Evolutionary conservation across 805 yeast species (phyloP), one percentile per base, ranked within the genome.

Genomic region (Candida maltosa): DNA sequence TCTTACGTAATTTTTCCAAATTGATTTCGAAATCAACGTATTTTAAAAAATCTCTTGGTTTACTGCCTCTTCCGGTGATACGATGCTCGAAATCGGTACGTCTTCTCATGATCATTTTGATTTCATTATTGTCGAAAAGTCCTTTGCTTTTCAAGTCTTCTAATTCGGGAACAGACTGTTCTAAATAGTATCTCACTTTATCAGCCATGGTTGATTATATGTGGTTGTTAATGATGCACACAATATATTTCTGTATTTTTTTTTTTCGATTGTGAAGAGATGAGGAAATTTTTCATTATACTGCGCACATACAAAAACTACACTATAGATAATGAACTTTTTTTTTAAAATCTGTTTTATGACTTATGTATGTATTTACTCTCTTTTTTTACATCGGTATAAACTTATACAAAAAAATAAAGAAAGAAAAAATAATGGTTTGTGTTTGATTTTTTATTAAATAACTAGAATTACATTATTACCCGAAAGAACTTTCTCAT

Each of bases 11-110:
- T 45, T 75, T 78, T 44, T 89, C 96, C 29, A 93, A 69, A 50
- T 82, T 83, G 39, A 58, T 69, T 54, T 93, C 99, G 54, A 82
- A 94, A 35, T 78, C 83, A 29, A 83, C 76, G 56, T 93, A 93
- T 47, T 75, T 75, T 37, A 86, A 54, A 52, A 80, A 94, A 57
- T 91, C 97, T 35, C 75, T 64, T 2, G 87, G 75, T 44, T 75
- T 79, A 9, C 89, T 77, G 1, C 93, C 95, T 58, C 97, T 73
- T 28, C 95, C 86, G 29, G 76, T 75, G 35, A 93, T 76, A 38
- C 95, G 65, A 57, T 93, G 96, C 61, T 93, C 99, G 50, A 88
- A 93, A 60, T 89, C 97, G 0, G 97, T 91, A 64, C 98, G 76
- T 54, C 88, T 77, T 62, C 93, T 81, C 87, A 91, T 87, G 35